These are phyloP conservation scores for Talaromyces sp. DNA, from an alignment of 2,329 filamentous ascomycete species.

Conservation along the genomic window DNA sequence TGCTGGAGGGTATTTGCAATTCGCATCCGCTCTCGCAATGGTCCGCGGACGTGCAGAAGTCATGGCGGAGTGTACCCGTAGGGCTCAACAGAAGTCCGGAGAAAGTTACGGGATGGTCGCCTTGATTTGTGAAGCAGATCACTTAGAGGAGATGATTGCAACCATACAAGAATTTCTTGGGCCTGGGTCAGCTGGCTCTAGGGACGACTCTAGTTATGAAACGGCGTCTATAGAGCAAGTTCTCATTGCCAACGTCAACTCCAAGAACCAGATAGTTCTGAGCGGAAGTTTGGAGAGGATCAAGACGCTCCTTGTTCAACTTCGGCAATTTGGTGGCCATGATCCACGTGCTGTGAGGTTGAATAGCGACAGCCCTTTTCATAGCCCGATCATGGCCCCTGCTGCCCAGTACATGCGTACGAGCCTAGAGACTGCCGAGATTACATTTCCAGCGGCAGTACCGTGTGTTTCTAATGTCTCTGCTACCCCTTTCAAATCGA, in stretches of 20 bases:
- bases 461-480: constrained; percentile 86
- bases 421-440: constrained; percentile 62
- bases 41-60: constrained; percentile 75
- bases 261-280: constrained; percentile 92
- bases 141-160: constrained; percentile 66
- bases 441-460: constrained; percentile 72
- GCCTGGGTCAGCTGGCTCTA: constrained; percentile 63
- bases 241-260: constrained; percentile 89
- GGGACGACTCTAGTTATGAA: constrained; percentile 66
- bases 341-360: constrained; percentile 84
- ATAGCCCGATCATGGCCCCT: constrained; percentile 87
- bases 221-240: constrained; percentile 80
- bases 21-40: constrained; percentile 73
- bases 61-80: constrained; percentile 74
- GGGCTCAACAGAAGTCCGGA: constrained; percentile 65
- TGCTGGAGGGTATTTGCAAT: constrained; percentile 74
- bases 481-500: constrained; percentile 71
- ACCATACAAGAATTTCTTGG: constrained; percentile 79
- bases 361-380: constrained; percentile 86
- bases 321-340: constrained; percentile 86
- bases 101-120: constrained; percentile 94
- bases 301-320: constrained; percentile 74
- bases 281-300: constrained; percentile 84
- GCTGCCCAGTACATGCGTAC: constrained; percentile 71
- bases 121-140: constrained; percentile 79